Percentiles rank a stretch among this genome's conserved stretches.
These are phyloP conservation scores for Cladophialophora psammophila DNA, from an alignment of 2,329 filamentous ascomycete species.

Conservation along the genomic window DNA sequence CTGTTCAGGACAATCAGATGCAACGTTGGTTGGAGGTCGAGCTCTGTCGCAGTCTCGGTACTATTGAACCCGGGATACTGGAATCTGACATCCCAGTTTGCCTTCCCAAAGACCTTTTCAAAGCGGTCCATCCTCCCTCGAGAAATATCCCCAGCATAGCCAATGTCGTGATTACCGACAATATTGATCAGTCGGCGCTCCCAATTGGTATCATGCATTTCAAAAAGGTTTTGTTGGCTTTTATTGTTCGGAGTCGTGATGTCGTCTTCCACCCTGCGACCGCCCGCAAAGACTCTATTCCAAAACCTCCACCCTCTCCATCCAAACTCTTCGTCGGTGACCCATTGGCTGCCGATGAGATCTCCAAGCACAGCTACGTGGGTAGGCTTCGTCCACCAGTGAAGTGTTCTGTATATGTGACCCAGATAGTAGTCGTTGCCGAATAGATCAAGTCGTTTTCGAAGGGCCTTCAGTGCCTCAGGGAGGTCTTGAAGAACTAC, in stretches of 20 bases:
- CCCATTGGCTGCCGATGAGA: constrained; percentile 93
- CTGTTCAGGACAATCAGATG: constrained; percentile 88
- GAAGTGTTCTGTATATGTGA: constrained; percentile 84
- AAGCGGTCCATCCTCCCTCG: constrained; percentile 78
- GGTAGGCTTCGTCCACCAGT: constrained; percentile 84
- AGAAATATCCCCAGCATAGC: constrained; percentile 91
- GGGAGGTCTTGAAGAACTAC: constrained; percentile 72
- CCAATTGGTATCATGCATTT: constrained; percentile 65
- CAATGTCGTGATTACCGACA: constrained; percentile 94
- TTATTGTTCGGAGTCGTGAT: constrained; percentile 46
- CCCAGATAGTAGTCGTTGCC: constrained; percentile 96
- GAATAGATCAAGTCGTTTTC: constrained; percentile 85
- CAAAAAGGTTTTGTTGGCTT: constrained; percentile 57
- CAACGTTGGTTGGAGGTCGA: constrained; percentile 62
- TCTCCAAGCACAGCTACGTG: constrained; percentile 91
- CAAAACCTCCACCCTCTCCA: constrained; percentile 77
- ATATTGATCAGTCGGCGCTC: constrained; percentile 82
- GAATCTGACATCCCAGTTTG: constrained; percentile 90
- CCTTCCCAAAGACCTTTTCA: constrained; percentile 81
- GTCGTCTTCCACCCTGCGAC: constrained; percentile 65
- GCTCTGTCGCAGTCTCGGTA: constrained; percentile 5
- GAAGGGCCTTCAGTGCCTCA: constrained; percentile 68
- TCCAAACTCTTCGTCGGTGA: constrained; percentile 83
- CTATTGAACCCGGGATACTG: constrained; percentile 53
- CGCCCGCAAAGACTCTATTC: constrained; percentile 77